Percentiles rank a stretch among this genome's conserved stretches.
phyloP scores from a whole-genome alignment of 2,329 filamentous ascomycete genomes.

The Biscogniauxia marginata region DNA sequence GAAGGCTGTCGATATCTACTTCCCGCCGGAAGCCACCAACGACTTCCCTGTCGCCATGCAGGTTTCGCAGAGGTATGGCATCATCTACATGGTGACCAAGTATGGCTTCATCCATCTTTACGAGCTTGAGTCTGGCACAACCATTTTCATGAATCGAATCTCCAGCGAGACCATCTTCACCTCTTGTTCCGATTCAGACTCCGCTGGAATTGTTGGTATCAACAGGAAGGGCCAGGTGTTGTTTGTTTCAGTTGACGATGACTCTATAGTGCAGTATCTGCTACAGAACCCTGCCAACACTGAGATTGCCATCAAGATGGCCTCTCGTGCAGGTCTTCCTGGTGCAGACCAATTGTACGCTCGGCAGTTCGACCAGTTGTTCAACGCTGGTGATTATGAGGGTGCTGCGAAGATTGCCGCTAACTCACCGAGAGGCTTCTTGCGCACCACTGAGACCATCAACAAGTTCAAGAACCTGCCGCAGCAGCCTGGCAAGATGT shows the following conservation, averaged over 20 bases:
- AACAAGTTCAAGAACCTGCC: slow-evolving; percentile 91
- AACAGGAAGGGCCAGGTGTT: slow-evolving; percentile 98
- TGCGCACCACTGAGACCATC: slow-evolving; percentile 92
- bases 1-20: slow-evolving; percentile 97
- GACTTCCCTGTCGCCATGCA: slow-evolving; percentile 99
- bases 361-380: slow-evolving; percentile 87
- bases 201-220: slow-evolving; percentile 86
- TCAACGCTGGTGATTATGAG: slow-evolving; percentile 74
- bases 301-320: slow-evolving; percentile 91
- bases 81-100: slow-evolving; percentile 97
- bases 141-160: slow-evolving; percentile 99
- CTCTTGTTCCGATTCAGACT: slow-evolving; percentile 79
- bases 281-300: slow-evolving; percentile 95
- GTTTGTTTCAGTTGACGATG: slow-evolving; percentile 90
- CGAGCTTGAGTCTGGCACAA: slow-evolving; percentile 91
- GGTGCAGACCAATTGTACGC: slow-evolving; percentile 93
- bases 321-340: slow-evolving; percentile 87
- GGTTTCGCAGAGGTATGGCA: slow-evolving; percentile 92
- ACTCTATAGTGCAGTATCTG: slow-evolving; percentile 87
- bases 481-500: slow-evolving; percentile 80
- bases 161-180: slow-evolving; percentile 99
- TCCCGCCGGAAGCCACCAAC: slow-evolving; percentile 90
- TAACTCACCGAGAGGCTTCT: slow-evolving; percentile 92
- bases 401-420: slow-evolving; percentile 95
- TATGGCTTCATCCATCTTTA: slow-evolving; percentile 99